Evolutionary conservation across 2,329 filamentous ascomycete species (phyloP).

Genomic region (Bimuria novae-zelandiae): DNA sequence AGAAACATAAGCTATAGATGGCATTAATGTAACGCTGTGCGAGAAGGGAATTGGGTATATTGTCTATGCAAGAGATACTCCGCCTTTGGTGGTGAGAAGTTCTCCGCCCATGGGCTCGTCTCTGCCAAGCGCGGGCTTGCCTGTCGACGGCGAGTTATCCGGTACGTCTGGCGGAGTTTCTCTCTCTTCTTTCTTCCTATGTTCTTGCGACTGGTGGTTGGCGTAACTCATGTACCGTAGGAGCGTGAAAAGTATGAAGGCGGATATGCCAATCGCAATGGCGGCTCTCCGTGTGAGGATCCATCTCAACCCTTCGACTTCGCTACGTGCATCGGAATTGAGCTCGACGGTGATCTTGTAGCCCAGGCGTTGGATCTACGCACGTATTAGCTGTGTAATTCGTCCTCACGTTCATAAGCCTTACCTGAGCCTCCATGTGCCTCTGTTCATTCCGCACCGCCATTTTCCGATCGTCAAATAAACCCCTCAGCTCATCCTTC

Average conservation of each 20-base stretch:
- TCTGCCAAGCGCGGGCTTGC: slow-evolving; percentile 11
- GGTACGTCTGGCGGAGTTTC: slow-evolving; percentile 21
- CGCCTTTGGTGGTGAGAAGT: slow-evolving; percentile 37
- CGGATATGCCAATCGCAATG: slow-evolving; percentile 58
- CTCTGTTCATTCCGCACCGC: slow-evolving; percentile 86
- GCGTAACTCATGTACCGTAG: slow-evolving; percentile 48
- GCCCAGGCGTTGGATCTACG: slow-evolving; percentile 85
- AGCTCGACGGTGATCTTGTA: slow-evolving; percentile 93
- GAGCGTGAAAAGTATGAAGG: slow-evolving; percentile 51
- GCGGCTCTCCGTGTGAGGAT: slow-evolving; percentile 71
- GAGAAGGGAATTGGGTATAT: neutral
- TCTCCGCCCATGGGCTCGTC: slow-evolving; percentile 36
- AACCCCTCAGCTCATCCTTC: slow-evolving; percentile 89
- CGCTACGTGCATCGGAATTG: slow-evolving; percentile 86
- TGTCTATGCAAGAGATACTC: slow-evolving; percentile 37
- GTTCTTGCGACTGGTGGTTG: slow-evolving; percentile 45
- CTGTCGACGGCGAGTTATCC: slow-evolving; percentile 8
- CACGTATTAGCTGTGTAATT: slow-evolving; percentile 14
- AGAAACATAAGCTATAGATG: slow-evolving; percentile 85
- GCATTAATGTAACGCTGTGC: neutral
- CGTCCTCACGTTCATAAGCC: neutral
- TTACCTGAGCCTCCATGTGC: slow-evolving; percentile 76
- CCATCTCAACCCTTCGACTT: slow-evolving; percentile 92
- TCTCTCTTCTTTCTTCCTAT: slow-evolving; percentile 42
- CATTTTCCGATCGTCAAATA: slow-evolving; percentile 97